phyloP scores from a whole-genome alignment of 768 basidiomycete genomes.

The Termitomyces sp. region DNA sequence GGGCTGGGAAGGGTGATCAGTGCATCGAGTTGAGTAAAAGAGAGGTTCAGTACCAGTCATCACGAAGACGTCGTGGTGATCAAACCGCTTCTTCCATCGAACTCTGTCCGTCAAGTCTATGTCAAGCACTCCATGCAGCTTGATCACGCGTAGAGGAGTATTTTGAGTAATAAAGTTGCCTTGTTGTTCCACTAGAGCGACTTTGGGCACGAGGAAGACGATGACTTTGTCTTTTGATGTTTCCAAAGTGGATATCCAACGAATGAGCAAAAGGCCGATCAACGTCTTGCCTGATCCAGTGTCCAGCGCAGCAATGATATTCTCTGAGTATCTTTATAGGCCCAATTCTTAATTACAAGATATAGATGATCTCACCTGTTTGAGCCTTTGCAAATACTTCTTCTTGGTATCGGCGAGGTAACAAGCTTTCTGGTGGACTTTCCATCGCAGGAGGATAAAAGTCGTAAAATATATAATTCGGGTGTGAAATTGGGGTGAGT shows the following conservation, averaged over 20 bases:
- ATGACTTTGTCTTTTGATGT: slow-evolving; percentile 53
- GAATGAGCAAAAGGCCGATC: slow-evolving; percentile 71
- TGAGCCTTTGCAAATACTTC: slow-evolving; percentile 67
- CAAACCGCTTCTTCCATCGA: slow-evolving; percentile 64
- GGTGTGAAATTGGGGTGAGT: not conserved
- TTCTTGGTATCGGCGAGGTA: slow-evolving; percentile 61
- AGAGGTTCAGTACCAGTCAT: slow-evolving; percentile 63
- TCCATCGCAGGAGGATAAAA: not conserved
- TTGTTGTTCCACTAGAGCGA: slow-evolving; percentile 84
- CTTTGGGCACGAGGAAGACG: slow-evolving; percentile 83
- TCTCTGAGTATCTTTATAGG: slow-evolving; percentile 34
- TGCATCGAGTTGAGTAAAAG: not conserved
- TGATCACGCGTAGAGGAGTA: slow-evolving; percentile 63
- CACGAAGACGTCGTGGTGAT: slow-evolving; percentile 70
- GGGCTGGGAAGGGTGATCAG: slow-evolving; percentile 46
- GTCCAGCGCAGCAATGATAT: slow-evolving; percentile 71
- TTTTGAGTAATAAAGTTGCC: slow-evolving; percentile 60
- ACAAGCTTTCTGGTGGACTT: slow-evolving; percentile 9
- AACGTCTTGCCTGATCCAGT: slow-evolving; percentile 82
- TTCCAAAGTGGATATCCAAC: slow-evolving; percentile 62
- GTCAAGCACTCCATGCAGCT: slow-evolving; percentile 70
- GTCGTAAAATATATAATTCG: not conserved
- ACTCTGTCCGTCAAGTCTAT: slow-evolving; percentile 64
- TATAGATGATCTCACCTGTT: slow-evolving; percentile 28
- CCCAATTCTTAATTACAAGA: not conserved